phyloP scores from a whole-genome alignment of 2,329 filamentous ascomycete species.

The Diaporthe ilicicola region DNA sequence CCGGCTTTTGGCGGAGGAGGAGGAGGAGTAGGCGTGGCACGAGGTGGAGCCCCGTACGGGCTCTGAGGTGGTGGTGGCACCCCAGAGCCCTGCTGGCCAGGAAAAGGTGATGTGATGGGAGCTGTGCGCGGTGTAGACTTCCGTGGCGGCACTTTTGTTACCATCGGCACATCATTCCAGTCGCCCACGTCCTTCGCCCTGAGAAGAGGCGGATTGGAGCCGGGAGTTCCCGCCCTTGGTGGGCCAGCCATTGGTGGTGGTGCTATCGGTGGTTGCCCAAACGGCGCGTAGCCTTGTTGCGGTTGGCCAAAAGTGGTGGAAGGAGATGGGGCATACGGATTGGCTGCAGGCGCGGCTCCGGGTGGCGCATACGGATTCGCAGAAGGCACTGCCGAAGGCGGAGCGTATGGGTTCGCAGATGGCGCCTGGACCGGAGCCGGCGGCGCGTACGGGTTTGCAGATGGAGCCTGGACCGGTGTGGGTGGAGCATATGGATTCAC shows the following conservation, averaged over 20 bases:
- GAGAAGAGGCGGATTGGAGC: constrained; percentile 73
- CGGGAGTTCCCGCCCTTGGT: constrained; percentile 56
- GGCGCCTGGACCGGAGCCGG: constrained; percentile 38
- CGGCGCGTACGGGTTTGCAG: constrained; percentile 28
- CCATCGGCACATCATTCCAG: constrained; percentile 96
- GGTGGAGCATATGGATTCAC: constrained; percentile 46
- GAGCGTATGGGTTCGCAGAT: constrained; percentile 45
- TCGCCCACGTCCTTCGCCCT: constrained; percentile 76
- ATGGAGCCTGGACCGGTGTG: constrained; percentile 19
- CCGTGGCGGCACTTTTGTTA: constrained; percentile 78
- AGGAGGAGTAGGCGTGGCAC: constrained; percentile 73
- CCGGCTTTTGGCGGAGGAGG: constrained; percentile 84
- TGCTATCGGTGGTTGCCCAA: constrained; percentile 44
- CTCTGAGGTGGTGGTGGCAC: constrained; percentile 64
- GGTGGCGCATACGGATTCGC: constrained; percentile 43
- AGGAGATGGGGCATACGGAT: constrained; percentile 48
- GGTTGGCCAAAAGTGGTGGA: constrained; percentile 35
- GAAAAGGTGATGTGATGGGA: constrained; percentile 79
- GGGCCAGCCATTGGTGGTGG: constrained; percentile 42
- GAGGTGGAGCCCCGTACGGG: constrained; percentile 62
- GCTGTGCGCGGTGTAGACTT: constrained; percentile 77
- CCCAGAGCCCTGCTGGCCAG: constrained; percentile 62
- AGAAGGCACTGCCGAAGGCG: constrained; percentile 32
- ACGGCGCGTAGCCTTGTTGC: constrained; percentile 39
- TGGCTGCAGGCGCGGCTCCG: constrained; percentile 36